Percentiles rank a stretch among this genome's conserved stretches.
These are phyloP conservation scores for Talaromyces rugulosus DNA, from an alignment of 2,329 filamentous ascomycete species.

Conservation along the genomic window DNA sequence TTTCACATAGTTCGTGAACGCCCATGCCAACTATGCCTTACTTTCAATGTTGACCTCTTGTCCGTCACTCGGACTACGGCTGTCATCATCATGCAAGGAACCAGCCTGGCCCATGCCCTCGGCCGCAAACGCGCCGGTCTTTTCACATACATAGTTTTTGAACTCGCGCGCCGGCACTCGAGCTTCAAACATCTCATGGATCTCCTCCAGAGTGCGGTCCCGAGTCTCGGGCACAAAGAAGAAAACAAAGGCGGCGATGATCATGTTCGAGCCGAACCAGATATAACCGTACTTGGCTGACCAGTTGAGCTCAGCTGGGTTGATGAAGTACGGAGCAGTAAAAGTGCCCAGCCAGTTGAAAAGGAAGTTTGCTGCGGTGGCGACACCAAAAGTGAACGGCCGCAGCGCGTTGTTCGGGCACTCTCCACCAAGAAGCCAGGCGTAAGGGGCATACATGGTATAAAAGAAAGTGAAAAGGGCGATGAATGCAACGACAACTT, in stretches of 20 bases:
- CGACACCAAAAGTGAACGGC: constrained; percentile 36
- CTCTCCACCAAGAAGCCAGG: constrained; percentile 40
- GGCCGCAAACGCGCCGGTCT: neutral
- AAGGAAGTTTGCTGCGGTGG: constrained; percentile 38
- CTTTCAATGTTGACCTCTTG: neutral
- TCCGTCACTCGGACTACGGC: neutral
- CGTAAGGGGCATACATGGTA: constrained; percentile 11
- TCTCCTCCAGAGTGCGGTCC: constrained; percentile 23
- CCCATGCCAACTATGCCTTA: neutral
- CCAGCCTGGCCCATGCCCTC: neutral
- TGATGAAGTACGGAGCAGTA: constrained; percentile 43
- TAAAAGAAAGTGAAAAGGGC: constrained; percentile 4
- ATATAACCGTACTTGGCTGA: constrained; percentile 31
- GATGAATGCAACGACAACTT: constrained; percentile 4
- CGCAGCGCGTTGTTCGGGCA: constrained; percentile 38
- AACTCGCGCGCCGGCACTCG: constrained; percentile 4
- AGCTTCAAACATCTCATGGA: constrained; percentile 9
- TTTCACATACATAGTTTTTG: constrained; percentile 6
- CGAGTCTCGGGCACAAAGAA: constrained; percentile 27
- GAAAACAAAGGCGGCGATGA: constrained; percentile 29
- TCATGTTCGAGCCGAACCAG: constrained; percentile 37
- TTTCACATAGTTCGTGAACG: neutral
- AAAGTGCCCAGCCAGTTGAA: constrained; percentile 39
- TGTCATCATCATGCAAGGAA: neutral
- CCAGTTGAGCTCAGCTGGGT: constrained; percentile 37